Evolutionary conservation across 2,329 filamentous ascomycete genomes (phyloP).

Genomic region (Emericellopsis atlantica): DNA sequence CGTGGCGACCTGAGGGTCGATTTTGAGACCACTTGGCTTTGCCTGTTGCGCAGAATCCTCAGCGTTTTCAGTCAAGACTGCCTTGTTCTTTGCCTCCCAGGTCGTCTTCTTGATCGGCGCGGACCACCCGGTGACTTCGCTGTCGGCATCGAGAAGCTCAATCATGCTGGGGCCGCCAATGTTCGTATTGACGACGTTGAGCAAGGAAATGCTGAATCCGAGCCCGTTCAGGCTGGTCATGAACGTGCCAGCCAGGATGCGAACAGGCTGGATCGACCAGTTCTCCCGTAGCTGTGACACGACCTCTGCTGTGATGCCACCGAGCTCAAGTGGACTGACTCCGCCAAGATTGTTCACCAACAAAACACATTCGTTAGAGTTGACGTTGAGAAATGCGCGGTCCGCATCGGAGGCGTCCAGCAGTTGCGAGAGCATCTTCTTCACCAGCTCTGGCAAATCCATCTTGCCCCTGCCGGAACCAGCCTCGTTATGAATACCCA

Average conservation of each 20-base stretch:
- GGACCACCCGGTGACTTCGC: conserved; percentile 59
- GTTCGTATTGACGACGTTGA: conserved; percentile 49
- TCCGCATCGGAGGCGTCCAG: conserved; percentile 54
- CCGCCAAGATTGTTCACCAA: conserved; percentile 68
- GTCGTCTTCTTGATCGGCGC: conserved; percentile 48
- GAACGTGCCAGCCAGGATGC: conserved; percentile 57
- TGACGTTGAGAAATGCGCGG: conserved; percentile 55
- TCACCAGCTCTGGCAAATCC: conserved; percentile 40
- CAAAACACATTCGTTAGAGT: conserved; percentile 51
- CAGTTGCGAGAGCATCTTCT: conserved; percentile 57
- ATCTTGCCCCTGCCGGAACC: conserved; percentile 39
- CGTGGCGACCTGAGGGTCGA: conserved; percentile 37
- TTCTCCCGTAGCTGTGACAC: conserved; percentile 44
- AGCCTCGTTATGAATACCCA: conserved; percentile 68
- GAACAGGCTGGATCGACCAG: conserved; percentile 48
- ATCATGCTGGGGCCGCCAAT: conserved; percentile 50
- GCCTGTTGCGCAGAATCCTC: conserved; percentile 14
- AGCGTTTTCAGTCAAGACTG: conserved; percentile 26
- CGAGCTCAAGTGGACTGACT: conserved; percentile 59
- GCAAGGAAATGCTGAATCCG: conserved; percentile 61
- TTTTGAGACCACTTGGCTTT: conserved; percentile 33
- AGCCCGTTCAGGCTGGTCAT: conserved; percentile 71
- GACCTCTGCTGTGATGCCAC: conserved; percentile 59
- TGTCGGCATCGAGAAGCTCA: conserved; percentile 56
- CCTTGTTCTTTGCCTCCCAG: conserved; percentile 45